phyloP scores from a whole-genome alignment of 345 rosid genomes.

The Pistacia integerrima region DNA sequence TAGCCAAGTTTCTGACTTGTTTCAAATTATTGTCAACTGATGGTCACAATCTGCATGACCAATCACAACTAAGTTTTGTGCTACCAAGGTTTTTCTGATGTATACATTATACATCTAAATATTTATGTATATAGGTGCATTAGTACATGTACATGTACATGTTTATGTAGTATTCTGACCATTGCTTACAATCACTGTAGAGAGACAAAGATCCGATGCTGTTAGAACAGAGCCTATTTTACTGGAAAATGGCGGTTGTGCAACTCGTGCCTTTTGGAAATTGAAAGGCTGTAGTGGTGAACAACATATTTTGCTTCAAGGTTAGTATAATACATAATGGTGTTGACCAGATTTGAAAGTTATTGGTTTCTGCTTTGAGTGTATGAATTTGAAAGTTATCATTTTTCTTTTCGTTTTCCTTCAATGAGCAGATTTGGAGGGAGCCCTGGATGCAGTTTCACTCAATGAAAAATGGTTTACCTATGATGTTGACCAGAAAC shows the following conservation, averaged over 20 bases:
- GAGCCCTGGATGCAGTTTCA: slow-evolving; percentile 28
- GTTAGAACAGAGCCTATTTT: slow-evolving; percentile 61
- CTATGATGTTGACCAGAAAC: slow-evolving; percentile 57
- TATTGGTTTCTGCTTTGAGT: neutral
- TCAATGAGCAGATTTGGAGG: slow-evolving; percentile 49
- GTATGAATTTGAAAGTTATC: neutral
- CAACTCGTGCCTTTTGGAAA: slow-evolving; percentile 54
- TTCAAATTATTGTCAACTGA: neutral
- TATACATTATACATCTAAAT: neutral
- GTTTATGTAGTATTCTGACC: neutral
- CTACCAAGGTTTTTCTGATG: neutral
- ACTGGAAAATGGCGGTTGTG: slow-evolving; percentile 49
- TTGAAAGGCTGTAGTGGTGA: slow-evolving; percentile 43
- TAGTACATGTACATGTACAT: neutral
- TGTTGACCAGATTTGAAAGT: slow-evolving; percentile 7
- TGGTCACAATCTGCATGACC: neutral
- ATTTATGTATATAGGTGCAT: neutral
- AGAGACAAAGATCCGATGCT: slow-evolving; percentile 53
- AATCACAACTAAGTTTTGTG: neutral
- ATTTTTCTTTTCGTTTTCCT: slow-evolving; percentile 1
- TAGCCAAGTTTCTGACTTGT: neutral
- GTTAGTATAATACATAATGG: slow-evolving; percentile 36
- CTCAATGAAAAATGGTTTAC: slow-evolving; percentile 62
- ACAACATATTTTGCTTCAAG: slow-evolving; percentile 66
- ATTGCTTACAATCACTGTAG: slow-evolving; percentile 32